Conservation (phyloP, 768 basidiomycete species). For the Phaffia australis region DNA sequence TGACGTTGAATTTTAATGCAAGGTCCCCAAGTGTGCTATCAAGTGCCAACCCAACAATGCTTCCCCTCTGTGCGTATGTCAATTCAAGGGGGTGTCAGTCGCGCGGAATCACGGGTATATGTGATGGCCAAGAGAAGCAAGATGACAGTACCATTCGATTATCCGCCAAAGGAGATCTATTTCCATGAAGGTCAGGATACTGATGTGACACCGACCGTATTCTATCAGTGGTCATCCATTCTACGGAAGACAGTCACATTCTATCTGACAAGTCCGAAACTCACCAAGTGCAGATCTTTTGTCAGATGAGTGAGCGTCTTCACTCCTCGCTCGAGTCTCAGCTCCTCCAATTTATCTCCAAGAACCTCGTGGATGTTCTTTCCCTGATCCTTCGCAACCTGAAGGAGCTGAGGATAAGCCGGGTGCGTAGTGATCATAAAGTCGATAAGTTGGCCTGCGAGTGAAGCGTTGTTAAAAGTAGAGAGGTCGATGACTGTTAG, state of each 20-base stretch:
- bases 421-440: slow-evolving; percentile 88
- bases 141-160: slow-evolving; percentile 45
- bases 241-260: slow-evolving; percentile 31
- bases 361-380: slow-evolving; percentile 47
- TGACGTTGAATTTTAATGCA: slow-evolving; percentile 77
- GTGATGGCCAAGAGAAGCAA: background rate
- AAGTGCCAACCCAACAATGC: slow-evolving; percentile 74
- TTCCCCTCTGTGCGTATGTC: slow-evolving; percentile 57
- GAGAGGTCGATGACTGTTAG: background rate
- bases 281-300: slow-evolving; percentile 66
- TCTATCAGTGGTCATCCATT: slow-evolving; percentile 46
- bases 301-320: slow-evolving; percentile 71
- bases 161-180: slow-evolving; percentile 92
- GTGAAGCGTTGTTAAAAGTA: background rate
- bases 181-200: slow-evolving; percentile 45
- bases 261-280: slow-evolving; percentile 11
- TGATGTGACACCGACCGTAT: background rate
- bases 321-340: slow-evolving; percentile 48
- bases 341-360: slow-evolving; percentile 57
- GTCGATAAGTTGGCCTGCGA: slow-evolving; percentile 60
- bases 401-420: slow-evolving; percentile 61
- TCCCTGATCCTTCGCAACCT: slow-evolving; percentile 48
- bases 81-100: background rate
- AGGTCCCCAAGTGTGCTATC: slow-evolving; percentile 67
- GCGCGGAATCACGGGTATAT: too few species aligned